Evolutionary conservation across 2,329 filamentous ascomycete genomes (phyloP).

Genomic region (Apiospora rasikravindrae): DNA sequence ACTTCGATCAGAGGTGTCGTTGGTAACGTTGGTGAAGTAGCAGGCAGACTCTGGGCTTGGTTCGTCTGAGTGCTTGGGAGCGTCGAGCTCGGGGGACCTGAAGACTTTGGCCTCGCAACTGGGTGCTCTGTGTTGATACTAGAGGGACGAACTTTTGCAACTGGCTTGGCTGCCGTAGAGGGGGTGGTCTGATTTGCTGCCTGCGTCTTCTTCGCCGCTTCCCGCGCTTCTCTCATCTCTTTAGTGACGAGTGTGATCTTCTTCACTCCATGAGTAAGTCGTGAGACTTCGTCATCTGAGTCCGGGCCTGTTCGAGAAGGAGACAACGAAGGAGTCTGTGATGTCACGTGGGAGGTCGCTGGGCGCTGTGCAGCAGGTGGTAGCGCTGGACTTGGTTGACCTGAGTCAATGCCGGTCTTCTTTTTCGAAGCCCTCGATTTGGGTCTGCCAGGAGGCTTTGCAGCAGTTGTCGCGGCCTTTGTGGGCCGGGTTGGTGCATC

Average conservation of each 20-base stretch:
- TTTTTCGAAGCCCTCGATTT: conserved; percentile 24
- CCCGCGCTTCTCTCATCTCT: conserved; percentile 61
- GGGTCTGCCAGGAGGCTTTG: conserved; percentile 22
- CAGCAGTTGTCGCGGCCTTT: conserved; percentile 23
- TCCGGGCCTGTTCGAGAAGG: conserved; percentile 16
- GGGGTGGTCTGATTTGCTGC: conserved; percentile 10
- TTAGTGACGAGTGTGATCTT: conserved; percentile 66
- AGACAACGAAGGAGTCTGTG: not conserved
- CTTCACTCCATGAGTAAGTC: conserved; percentile 63
- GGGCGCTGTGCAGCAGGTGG: not conserved
- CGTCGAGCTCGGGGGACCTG: not conserved
- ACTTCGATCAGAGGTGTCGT: not conserved
- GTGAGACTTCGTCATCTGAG: conserved; percentile 54
- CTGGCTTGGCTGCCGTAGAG: not conserved
- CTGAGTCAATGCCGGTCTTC: conserved; percentile 8
- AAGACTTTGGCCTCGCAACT: not conserved
- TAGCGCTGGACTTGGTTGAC: not conserved
- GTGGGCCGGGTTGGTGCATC: conserved; percentile 43
- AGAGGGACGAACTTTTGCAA: not conserved
- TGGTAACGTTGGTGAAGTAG: not conserved
- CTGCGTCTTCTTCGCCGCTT: conserved; percentile 32
- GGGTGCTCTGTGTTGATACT: not conserved
- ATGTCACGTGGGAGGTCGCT: not conserved
- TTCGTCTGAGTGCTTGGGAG: not conserved
- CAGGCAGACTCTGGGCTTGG: not conserved